A percentile compares a stretch with the other conserved stretches of the same genome.
Conservation (phyloP, 2,329 filamentous ascomycete genomes). For the Aurifilum marmelostoma region DNA sequence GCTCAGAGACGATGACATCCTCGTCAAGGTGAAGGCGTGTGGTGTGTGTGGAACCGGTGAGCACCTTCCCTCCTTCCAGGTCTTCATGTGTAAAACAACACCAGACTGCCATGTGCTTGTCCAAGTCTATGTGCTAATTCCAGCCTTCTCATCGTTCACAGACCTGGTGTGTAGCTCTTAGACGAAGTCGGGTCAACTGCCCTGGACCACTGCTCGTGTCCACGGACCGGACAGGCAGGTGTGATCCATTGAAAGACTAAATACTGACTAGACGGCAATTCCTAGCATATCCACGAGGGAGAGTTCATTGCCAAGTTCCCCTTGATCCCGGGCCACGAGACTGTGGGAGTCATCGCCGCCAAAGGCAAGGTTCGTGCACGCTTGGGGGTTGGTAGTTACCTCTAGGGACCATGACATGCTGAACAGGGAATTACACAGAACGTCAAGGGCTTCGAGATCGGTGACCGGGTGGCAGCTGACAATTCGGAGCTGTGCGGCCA, state of each 20-base stretch:
- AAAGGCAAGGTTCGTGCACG: conserved; percentile 43
- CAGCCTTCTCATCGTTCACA: conserved; percentile 34
- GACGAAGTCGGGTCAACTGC: neutral
- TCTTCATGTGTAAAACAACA: conserved; percentile 22
- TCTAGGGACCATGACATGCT: neutral
- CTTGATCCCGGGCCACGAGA: conserved; percentile 70
- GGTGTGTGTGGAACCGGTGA: conserved; percentile 64
- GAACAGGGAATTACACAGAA: conserved; percentile 39
- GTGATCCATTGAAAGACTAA: conserved; percentile 20
- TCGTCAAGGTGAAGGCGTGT: conserved; percentile 70
- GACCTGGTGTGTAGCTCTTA: conserved; percentile 40
- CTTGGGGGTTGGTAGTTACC: neutral
- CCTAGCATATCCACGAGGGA: conserved; percentile 65
- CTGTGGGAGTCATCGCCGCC: conserved; percentile 65
- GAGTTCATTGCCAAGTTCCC: conserved; percentile 69
- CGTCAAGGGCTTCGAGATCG: conserved; percentile 62
- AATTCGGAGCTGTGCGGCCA: conserved; percentile 70
- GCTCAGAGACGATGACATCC: conserved; percentile 61
- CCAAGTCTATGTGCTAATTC: neutral
- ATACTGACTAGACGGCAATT: neutral
- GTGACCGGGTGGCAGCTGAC: conserved; percentile 66
- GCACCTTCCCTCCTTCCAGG: conserved; percentile 32
- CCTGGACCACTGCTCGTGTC: neutral
- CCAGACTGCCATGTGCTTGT: neutral
- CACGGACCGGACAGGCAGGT: neutral